Evolutionary conservation across 306 rosid species (phyloP).

Genomic region (Sphenostylis stenocarpa): DNA sequence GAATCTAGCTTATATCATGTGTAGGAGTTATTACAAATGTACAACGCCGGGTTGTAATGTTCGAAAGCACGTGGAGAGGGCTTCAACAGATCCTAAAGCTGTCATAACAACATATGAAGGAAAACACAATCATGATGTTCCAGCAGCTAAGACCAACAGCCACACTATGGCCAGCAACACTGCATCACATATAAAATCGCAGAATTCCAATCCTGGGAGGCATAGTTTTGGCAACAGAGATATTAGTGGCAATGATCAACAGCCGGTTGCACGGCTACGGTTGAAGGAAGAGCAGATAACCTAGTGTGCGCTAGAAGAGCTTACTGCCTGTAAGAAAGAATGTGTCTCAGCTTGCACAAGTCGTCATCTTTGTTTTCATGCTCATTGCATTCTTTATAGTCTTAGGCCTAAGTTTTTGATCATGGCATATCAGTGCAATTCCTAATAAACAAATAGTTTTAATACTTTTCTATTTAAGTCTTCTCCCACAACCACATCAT

Average conservation of each 20-base stretch:
- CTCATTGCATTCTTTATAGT: conserved; percentile 30
- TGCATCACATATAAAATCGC: conserved; percentile 46
- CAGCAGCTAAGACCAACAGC: conserved; percentile 70
- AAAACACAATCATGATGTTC: conserved; percentile 87
- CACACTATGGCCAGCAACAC: conserved; percentile 56
- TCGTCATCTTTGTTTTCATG: conserved; percentile 21
- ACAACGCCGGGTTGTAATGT: conserved; percentile 79
- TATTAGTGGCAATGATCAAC: conserved; percentile 43
- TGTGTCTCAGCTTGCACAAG: background rate
- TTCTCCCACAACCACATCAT: background rate
- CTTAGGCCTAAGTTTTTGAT: conserved; percentile 51
- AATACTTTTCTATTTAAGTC: background rate
- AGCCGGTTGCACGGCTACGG: conserved; percentile 53
- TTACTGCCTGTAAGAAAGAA: conserved; percentile 19
- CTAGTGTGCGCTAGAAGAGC: conserved; percentile 33
- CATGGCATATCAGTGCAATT: conserved; percentile 21
- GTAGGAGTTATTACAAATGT: conserved; percentile 94
- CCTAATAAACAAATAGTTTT: conserved; percentile 30
- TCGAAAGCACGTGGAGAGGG: conserved; percentile 89
- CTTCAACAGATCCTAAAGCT: conserved; percentile 81
- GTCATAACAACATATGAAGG: conserved; percentile 94
- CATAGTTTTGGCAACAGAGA: conserved; percentile 37
- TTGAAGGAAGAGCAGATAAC: conserved; percentile 75
- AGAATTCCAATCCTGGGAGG: conserved; percentile 38
- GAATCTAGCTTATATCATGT: conserved; percentile 6